Evolutionary conservation across 2,329 filamentous ascomycete species (phyloP).

Genomic region (Cladosporium colombiae): DNA sequence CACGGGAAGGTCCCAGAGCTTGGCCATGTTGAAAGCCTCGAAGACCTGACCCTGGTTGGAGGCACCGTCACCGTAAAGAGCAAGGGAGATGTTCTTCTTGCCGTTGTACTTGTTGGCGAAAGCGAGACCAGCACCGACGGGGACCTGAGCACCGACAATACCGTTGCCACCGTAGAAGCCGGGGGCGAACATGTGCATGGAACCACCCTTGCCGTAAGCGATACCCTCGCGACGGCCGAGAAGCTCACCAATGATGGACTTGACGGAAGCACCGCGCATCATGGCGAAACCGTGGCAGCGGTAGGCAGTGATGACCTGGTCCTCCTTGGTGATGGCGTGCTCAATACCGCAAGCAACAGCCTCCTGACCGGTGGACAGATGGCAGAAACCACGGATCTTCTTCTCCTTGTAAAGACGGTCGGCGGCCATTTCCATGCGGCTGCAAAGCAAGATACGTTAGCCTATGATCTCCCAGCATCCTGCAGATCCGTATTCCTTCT

Average conservation of each 20-base stretch:
- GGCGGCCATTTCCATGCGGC: conserved; percentile 99
- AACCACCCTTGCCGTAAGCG: conserved; percentile 97
- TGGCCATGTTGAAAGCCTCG: conserved; percentile 99
- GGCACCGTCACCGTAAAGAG: conserved; percentile 82
- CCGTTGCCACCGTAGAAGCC: conserved; percentile 99
- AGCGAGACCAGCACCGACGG: conserved; percentile 91
- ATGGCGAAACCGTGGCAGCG: conserved; percentile 97
- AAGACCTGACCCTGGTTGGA: conserved; percentile 99
- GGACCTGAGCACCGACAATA: conserved; percentile 98
- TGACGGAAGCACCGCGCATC: conserved; percentile 90
- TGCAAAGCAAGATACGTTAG: conserved; percentile 43
- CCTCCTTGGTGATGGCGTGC: conserved; percentile 85
- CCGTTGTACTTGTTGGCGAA: conserved; percentile 95
- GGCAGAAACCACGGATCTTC: conserved; percentile 99
- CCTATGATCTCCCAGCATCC: conserved; percentile 31
- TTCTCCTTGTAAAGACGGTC: conserved; percentile 99
- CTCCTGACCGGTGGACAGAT: conserved; percentile 96
- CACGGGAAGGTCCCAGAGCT: conserved; percentile 94
- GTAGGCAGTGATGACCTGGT: conserved; percentile 97
- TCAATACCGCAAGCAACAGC: conserved; percentile 96
- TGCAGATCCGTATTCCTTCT: background rate
- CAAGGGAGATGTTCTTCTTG: conserved; percentile 81
- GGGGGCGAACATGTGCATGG: conserved; percentile 99
- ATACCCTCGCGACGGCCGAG: conserved; percentile 95
- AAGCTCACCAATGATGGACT: conserved; percentile 93